These are phyloP conservation scores for Lentinula sp. DNA, from an alignment of 768 basidiomycete genomes.

Conservation along the genomic window DNA sequence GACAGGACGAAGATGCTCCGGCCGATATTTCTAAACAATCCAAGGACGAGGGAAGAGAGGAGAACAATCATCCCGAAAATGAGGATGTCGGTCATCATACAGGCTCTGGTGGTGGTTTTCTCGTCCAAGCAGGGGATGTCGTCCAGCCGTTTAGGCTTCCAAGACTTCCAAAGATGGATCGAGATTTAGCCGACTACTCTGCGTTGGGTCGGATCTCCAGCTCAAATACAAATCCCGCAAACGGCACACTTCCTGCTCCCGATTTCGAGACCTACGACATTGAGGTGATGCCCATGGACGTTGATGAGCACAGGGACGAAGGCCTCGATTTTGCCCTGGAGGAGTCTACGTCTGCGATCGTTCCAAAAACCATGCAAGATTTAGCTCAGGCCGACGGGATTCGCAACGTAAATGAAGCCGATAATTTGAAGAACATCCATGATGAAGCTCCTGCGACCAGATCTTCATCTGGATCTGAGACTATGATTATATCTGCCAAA, in stretches of 20 bases:
- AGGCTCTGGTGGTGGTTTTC: conserved; percentile 49
- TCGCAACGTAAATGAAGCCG: not conserved
- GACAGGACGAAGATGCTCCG: not conserved
- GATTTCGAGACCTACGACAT: conserved; percentile 29
- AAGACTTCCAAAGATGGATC: conserved; percentile 38
- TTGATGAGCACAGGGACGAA: conserved; percentile 23
- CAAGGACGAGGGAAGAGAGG: conserved; percentile 15
- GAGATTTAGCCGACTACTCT: conserved; percentile 9
- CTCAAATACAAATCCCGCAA: not conserved
- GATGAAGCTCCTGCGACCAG: not conserved
- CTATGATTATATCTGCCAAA: not conserved
- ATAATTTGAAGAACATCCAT: not conserved
- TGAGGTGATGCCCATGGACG: conserved; percentile 24
- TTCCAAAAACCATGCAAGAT: conserved; percentile 59
- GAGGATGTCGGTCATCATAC: not conserved
- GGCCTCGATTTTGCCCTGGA: not conserved
- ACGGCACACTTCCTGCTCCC: conserved; percentile 14
- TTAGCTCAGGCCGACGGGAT: conserved; percentile 30
- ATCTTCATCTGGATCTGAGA: conserved; percentile 1
- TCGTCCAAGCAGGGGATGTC: conserved; percentile 65
- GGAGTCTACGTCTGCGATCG: not conserved
- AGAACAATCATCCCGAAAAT: conserved; percentile 11
- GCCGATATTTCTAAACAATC: conserved; percentile 4
- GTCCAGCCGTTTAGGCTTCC: conserved; percentile 71
- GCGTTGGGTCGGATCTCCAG: conserved; percentile 6